A percentile compares a stretch with the other conserved stretches of the same genome.
phyloP scores from a whole-genome alignment of 768 basidiomycete genomes.

The Mycena galopus region DNA sequence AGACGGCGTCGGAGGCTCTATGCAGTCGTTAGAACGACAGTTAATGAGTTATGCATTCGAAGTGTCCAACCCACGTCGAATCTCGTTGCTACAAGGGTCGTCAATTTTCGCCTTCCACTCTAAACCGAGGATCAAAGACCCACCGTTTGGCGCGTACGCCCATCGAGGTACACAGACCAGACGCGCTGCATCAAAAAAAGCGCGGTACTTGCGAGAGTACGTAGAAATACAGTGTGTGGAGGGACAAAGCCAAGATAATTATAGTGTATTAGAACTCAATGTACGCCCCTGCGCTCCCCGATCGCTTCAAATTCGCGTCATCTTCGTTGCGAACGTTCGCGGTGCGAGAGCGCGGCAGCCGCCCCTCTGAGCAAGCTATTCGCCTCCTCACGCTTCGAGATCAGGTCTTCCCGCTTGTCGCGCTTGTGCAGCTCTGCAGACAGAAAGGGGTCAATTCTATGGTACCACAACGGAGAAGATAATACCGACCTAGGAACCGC shows the following conservation, averaged over 20 bases:
- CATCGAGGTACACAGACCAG: slow-evolving; percentile 66
- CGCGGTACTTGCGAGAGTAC: slow-evolving; percentile 12
- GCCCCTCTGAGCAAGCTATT: slow-evolving; percentile 51
- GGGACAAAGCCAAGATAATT: slow-evolving; percentile 3
- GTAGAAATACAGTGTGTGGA: slow-evolving; percentile 25
- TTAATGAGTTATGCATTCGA: neutral
- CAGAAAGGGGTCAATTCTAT: slow-evolving; percentile 1
- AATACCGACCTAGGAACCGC: slow-evolving; percentile 68
- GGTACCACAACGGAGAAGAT: neutral
- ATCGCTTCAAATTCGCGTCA: neutral
- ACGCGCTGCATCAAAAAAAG: slow-evolving; percentile 59
- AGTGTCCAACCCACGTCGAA: slow-evolving; percentile 12
- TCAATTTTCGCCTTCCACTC: neutral
- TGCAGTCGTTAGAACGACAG: neutral
- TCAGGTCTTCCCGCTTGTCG: slow-evolving; percentile 62
- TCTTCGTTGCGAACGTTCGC: neutral
- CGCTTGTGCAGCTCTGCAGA: slow-evolving; percentile 69
- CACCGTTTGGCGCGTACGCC: neutral
- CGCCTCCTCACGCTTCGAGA: slow-evolving; percentile 58
- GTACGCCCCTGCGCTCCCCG: slow-evolving; percentile 7
- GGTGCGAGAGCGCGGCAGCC: slow-evolving; percentile 22
- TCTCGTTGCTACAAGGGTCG: slow-evolving; percentile 6
- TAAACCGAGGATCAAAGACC: neutral
- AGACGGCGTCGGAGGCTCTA: slow-evolving; percentile 20
- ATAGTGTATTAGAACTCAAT: slow-evolving; percentile 11